Evolutionary conservation across 176 grass and related monocot genomes (phyloP).

Genomic region (Oryza longistaminata): DNA sequence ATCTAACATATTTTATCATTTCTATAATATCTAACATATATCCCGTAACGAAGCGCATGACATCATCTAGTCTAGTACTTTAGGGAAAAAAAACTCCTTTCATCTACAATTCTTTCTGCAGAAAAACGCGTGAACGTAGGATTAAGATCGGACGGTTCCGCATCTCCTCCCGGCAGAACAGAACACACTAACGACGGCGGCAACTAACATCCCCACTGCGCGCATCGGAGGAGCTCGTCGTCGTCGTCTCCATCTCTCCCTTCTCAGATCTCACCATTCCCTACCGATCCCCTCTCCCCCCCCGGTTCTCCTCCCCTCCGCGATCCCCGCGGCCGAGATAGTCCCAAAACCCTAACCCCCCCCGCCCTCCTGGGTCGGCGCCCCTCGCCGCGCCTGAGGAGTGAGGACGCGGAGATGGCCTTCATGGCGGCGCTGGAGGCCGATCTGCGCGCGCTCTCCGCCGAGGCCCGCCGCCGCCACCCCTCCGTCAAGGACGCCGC

Average conservation of each 20-base stretch:
- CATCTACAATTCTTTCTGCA: neutral
- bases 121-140: neutral
- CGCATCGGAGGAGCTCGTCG: neutral
- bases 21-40: too few relatives aligned
- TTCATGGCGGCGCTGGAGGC: conserved; percentile 94
- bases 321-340: conserved; percentile 14
- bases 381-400: neutral
- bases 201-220: conserved; percentile 11
- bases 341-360: conserved; percentile 44
- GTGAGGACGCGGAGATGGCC: conserved; percentile 53
- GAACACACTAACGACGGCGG: neutral
- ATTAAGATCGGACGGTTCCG: conserved; percentile 36
- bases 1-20: too few relatives aligned
- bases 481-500: conserved; percentile 93
- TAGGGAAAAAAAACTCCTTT: neutral
- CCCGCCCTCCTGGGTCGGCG: conserved; percentile 8
- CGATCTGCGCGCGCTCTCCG: conserved; percentile 97
- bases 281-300: neutral
- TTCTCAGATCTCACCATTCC: neutral
- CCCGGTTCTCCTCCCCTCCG: neutral
- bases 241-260: conserved; percentile 23
- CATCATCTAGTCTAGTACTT: too few relatives aligned
- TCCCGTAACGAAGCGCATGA: too few relatives aligned
- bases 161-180: conserved; percentile 16
- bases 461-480: conserved; percentile 86